phyloP scores from a whole-genome alignment of 2,329 filamentous ascomycete species.

The Cryphonectria nitschkei region DNA sequence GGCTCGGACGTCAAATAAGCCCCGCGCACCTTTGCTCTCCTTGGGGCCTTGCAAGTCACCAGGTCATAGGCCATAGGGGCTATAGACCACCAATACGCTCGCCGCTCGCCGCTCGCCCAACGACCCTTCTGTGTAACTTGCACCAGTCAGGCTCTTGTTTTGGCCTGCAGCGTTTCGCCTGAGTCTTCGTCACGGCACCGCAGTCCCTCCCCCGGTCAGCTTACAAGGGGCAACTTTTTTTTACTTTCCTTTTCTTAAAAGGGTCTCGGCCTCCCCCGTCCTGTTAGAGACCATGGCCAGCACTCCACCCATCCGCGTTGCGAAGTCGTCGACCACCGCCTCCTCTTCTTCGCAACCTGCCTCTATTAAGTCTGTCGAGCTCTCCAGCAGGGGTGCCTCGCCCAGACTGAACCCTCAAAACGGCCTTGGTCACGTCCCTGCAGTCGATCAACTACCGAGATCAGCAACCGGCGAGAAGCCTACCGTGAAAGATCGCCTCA shows the following conservation, averaged over 20 bases:
- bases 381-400: conserved; percentile 42
- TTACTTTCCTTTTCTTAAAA: background rate
- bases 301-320: conserved; percentile 32
- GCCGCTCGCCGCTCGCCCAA: background rate
- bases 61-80: background rate
- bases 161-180: conserved; percentile 12
- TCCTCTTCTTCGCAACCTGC: conserved; percentile 54
- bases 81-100: background rate
- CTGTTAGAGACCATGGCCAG: conserved; percentile 36
- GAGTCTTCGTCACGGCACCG: conserved; percentile 4
- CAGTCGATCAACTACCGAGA: conserved; percentile 41
- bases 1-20: conserved; percentile 20
- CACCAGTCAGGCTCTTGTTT: background rate
- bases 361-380: conserved; percentile 53
- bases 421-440: conserved; percentile 36
- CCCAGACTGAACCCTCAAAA: conserved; percentile 47
- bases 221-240: conserved; percentile 1
- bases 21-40: conserved; percentile 13
- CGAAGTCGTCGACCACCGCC: conserved; percentile 41
- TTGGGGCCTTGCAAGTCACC: conserved; percentile 1
- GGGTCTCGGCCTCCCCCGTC: conserved; percentile 8
- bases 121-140: background rate
- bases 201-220: background rate
- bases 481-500: conserved; percentile 66
- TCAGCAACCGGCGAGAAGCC: conserved; percentile 51